Evolutionary conservation across 108 stramenopile genomes (phyloP).

Genomic region (Fistulifera pelliculosa): DNA sequence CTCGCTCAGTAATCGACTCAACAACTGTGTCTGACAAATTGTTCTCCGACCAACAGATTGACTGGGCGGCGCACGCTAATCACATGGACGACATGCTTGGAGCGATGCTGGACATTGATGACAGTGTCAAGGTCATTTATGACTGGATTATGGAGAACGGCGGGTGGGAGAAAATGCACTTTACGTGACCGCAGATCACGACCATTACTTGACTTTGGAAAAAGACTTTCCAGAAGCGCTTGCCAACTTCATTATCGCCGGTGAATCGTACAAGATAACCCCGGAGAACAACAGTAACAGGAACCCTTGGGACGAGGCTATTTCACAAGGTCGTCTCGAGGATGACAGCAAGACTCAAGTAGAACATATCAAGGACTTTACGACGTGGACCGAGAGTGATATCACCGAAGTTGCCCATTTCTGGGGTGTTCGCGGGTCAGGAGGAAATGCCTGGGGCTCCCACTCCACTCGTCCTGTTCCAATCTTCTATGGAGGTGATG

Average conservation of each 20-base stretch:
- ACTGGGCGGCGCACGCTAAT: constrained; percentile 54
- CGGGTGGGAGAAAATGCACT: constrained; percentile 53
- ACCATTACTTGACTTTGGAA: constrained; percentile 45
- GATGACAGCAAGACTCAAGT: constrained; percentile 33
- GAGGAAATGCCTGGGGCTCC: constrained; percentile 57
- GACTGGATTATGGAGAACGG: constrained; percentile 46
- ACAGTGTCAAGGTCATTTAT: constrained; percentile 25
- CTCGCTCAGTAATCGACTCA: too few species aligned
- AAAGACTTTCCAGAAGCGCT: constrained; percentile 41
- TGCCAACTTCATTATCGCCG: constrained; percentile 36
- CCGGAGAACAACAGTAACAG: constrained; percentile 37
- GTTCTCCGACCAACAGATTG: constrained; percentile 14
- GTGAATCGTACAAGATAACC: constrained; percentile 36
- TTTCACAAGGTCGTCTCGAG: constrained; percentile 23
- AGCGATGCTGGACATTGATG: constrained; percentile 48
- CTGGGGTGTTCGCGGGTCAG: constrained; percentile 39
- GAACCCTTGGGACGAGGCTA: constrained; percentile 33
- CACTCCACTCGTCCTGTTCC: constrained; percentile 46
- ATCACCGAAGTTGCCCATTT: constrained; percentile 36
- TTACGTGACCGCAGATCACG: constrained; percentile 55
- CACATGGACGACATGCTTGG: constrained; percentile 58
- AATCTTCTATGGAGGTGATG: constrained; percentile 31
- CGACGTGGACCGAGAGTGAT: constrained; percentile 47
- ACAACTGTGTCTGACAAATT: too few species aligned
- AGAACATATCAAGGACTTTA: constrained; percentile 38